Percentiles rank a stretch among this genome's conserved stretches.
Evolutionary conservation across 805 yeast genomes (phyloP).

Genomic region (Candida parachauliodes): DNA sequence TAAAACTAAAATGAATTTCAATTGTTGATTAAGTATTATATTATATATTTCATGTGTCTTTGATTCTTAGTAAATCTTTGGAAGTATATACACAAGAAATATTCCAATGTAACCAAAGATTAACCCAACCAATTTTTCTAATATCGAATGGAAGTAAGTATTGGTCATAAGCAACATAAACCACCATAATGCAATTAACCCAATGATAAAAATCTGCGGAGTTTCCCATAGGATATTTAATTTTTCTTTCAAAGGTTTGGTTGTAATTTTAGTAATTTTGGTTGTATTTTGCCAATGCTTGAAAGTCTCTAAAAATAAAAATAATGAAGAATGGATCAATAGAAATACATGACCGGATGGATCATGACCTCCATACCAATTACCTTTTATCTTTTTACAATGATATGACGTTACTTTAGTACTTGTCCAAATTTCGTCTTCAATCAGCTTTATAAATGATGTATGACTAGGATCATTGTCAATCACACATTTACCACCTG

Average conservation of each 20-base stretch:
- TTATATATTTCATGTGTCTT: no score
- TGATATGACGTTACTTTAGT: conserved; percentile 25
- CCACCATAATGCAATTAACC: conserved; percentile 56
- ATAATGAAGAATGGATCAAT: conserved; percentile 60
- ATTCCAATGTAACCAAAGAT: conserved; percentile 56
- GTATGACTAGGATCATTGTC: conserved; percentile 14
- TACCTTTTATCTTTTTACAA: conserved; percentile 47
- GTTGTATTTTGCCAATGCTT: conserved; percentile 25
- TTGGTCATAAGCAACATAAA: conserved; percentile 86
- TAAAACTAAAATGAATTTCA: no score
- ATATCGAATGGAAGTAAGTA: conserved; percentile 75
- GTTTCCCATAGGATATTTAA: conserved; percentile 7
- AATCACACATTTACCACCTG: conserved; percentile 76
- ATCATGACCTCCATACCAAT: conserved; percentile 88
- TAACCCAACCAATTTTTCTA: conserved; percentile 73
- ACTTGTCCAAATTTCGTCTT: conserved; percentile 6
- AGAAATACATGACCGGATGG: conserved; percentile 93
- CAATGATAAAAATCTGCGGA: conserved; percentile 25
- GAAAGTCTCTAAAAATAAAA: conserved; percentile 61
- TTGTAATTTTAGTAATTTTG: background rate
- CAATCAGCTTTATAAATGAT: conserved; percentile 4
- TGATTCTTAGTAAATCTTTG: no score
- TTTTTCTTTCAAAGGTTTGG: background rate
- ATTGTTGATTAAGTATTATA: no score
- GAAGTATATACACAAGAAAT: conserved; percentile 40